phyloP scores from a whole-genome alignment of 75 land plant genomes.

The Isoetes taiwanensis region DNA sequence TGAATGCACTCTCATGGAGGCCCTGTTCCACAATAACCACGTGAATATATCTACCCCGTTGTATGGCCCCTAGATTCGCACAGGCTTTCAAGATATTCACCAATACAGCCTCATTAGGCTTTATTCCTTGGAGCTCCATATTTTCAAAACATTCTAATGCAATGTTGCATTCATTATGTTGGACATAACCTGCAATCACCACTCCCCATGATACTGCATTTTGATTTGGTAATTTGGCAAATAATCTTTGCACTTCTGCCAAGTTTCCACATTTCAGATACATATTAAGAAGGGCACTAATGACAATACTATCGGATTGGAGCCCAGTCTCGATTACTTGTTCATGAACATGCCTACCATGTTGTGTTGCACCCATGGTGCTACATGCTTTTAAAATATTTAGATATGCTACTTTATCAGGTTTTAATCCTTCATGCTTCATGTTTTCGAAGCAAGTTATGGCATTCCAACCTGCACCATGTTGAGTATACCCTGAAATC shows the following conservation, averaged over 20 bases:
- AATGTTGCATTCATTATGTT: conserved; percentile 5
- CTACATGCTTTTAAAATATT: conserved; percentile 20
- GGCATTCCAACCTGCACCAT: too few species aligned
- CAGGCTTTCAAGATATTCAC: conserved; percentile 21
- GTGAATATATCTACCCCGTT: conserved; percentile 17
- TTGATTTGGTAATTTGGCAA: conserved; percentile 15
- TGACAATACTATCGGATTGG: conserved; percentile 13
- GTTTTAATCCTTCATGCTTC: conserved; percentile 7
- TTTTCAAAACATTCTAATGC: conserved; percentile 16
- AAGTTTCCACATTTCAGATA: conserved; percentile 22
- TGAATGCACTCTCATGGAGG: conserved; percentile 5
- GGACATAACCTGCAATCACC: conserved; percentile 34
- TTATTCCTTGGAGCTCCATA: conserved; percentile 13
- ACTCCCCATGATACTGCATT: conserved; percentile 27
- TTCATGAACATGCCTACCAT: conserved; percentile 21
- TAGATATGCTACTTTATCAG: conserved; percentile 18
- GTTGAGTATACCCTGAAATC: too few species aligned
- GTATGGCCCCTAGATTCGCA: conserved; percentile 18
- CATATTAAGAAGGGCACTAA: conserved; percentile 23
- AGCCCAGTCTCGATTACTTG: conserved; percentile 16
- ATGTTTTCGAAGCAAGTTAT: too few species aligned
- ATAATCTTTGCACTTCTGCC: conserved; percentile 11
- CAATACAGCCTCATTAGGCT: conserved; percentile 27
- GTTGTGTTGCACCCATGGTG: conserved; percentile 4
- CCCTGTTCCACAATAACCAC: conserved; percentile 7